Percentiles rank a stretch among this genome's conserved stretches.
Conservation (phyloP, 495 filamentous ascomycete species). For the Cenococcum geophilum region DNA sequence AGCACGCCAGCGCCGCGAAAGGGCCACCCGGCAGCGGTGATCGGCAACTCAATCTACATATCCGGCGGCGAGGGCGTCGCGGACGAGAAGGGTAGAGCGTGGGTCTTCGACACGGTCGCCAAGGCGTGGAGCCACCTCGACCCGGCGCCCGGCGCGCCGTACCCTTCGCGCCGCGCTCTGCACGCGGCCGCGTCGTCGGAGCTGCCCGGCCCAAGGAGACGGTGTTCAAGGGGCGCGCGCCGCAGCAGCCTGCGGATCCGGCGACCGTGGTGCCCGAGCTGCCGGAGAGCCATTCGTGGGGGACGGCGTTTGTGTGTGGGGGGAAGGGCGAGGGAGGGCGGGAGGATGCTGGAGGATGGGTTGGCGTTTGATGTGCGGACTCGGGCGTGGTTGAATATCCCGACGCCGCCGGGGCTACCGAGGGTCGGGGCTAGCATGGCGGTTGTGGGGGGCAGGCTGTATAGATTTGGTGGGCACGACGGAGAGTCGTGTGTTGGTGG, state of each 20-base stretch:
- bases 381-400: conserved; percentile 33
- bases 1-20: conserved; percentile 48
- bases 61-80: conserved; percentile 51
- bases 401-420: conserved; percentile 23
- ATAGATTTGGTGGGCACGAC: conserved; percentile 25
- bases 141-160: conserved; percentile 38
- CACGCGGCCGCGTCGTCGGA: conserved; percentile 32
- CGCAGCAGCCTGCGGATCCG: conserved; percentile 34
- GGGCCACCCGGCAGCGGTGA: conserved; percentile 53
- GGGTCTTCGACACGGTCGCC: conserved; percentile 56
- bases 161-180: conserved; percentile 36
- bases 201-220: conserved; percentile 25
- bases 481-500: background rate
- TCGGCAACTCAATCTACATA: conserved; percentile 56
- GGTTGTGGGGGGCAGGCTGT: conserved; percentile 21
- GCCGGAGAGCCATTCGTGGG: conserved; percentile 29
- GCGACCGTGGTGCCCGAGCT: conserved; percentile 34
- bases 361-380: conserved; percentile 35
- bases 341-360: conserved; percentile 24
- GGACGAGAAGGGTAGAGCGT: conserved; percentile 60
- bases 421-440: conserved; percentile 27
- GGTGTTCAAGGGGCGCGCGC: conserved; percentile 15
- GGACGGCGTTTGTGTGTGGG: conserved; percentile 36
- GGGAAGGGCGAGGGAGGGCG: conserved; percentile 16
- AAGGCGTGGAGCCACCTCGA: conserved; percentile 54